Conservation (phyloP, 805 yeast species). For the Zygoascus ofunaensis region DNA sequence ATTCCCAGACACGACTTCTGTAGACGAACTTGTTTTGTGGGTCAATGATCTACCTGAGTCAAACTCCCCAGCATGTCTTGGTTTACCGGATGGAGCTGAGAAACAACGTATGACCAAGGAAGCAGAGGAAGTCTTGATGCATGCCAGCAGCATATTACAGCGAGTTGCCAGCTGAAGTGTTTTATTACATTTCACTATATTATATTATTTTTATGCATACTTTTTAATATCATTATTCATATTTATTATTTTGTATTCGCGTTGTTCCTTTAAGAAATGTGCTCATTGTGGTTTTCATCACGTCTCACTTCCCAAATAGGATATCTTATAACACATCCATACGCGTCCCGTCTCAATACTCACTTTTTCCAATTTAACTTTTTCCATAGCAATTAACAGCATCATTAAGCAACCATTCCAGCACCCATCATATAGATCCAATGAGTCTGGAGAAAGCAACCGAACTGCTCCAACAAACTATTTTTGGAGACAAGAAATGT, state of each 20-base stretch:
- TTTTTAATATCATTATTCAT: neutral
- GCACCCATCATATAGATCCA: too few species aligned
- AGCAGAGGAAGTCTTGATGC: neutral
- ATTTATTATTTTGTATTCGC: neutral
- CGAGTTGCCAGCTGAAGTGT: neutral
- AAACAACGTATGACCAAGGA: slow-evolving; percentile 19
- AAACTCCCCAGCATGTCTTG: slow-evolving; percentile 47
- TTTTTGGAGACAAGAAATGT: slow-evolving; percentile 3
- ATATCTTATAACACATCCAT: too few species aligned
- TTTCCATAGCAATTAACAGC: too few species aligned
- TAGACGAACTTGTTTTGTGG: slow-evolving; percentile 39
- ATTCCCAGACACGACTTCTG: slow-evolving; percentile 41
- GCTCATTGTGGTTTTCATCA: too few species aligned
- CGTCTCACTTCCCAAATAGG: too few species aligned
- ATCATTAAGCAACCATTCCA: too few species aligned
- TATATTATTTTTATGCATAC: too few species aligned
- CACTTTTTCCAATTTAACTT: too few species aligned
- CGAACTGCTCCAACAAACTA: neutral
- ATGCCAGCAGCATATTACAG: neutral
- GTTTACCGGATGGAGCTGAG: slow-evolving; percentile 38
- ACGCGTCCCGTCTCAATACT: too few species aligned
- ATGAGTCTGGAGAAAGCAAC: slow-evolving; percentile 1
- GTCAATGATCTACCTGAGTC: slow-evolving; percentile 42
- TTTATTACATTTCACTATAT: too few species aligned
- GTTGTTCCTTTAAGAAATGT: too few species aligned